phyloP scores from a whole-genome alignment of 192 early-diverging fungal genomes.

The Coemansia sp. region DNA sequence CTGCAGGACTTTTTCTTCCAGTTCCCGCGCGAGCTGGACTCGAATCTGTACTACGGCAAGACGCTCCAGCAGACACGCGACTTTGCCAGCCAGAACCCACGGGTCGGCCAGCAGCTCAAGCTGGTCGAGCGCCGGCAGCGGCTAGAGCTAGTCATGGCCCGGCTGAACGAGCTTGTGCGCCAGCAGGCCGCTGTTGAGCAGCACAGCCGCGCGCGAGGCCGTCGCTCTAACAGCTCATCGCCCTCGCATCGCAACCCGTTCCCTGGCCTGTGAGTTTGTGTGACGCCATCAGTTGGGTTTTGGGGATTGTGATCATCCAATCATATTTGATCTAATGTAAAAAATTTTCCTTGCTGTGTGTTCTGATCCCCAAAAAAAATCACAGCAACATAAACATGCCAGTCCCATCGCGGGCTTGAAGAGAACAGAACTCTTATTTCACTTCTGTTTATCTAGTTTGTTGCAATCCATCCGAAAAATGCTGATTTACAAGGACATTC shows the following conservation, averaged over 20 bases:
- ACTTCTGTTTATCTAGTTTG: slow-evolving; percentile 2
- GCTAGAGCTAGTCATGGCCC: slow-evolving; percentile 74
- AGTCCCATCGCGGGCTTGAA: background rate
- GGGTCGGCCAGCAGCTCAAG: slow-evolving; percentile 77
- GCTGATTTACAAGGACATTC: slow-evolving; percentile 67
- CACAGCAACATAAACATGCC: background rate
- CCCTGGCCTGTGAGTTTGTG: slow-evolving; percentile 11
- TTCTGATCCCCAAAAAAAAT: no score
- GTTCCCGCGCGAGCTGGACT: slow-evolving; percentile 92
- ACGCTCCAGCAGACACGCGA: slow-evolving; percentile 72
- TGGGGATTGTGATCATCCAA: background rate
- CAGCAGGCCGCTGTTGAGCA: slow-evolving; percentile 32
- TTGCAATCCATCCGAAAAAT: slow-evolving; percentile 40
- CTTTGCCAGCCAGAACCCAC: slow-evolving; percentile 90
- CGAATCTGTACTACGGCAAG: slow-evolving; percentile 85
- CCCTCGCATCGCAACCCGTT: slow-evolving; percentile 19
- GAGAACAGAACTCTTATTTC: background rate
- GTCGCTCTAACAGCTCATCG: background rate
- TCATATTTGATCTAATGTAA: slow-evolving; percentile 16
- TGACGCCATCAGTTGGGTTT: background rate
- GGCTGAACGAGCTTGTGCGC: slow-evolving; percentile 40
- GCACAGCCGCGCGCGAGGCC: slow-evolving; percentile 5
- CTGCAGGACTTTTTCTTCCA: slow-evolving; percentile 99
- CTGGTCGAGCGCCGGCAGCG: slow-evolving; percentile 81
- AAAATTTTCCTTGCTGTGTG: slow-evolving; percentile 18